Base-by-base conservation (phyloP, 1,139 yeast species). In the Trichomonascaceae sp. region DNA sequence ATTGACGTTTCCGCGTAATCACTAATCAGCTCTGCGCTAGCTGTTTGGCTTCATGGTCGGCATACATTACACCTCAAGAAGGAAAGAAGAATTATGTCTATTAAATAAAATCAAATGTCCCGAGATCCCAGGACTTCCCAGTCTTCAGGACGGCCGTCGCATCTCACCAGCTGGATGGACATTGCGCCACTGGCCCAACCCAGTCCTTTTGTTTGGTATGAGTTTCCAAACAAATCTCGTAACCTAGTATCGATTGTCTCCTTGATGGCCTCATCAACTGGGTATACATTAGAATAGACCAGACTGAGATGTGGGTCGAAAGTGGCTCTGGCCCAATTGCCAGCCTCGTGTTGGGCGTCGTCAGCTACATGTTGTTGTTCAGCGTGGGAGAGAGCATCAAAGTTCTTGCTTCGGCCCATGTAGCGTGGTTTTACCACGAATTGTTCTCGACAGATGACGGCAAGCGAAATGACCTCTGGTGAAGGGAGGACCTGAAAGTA, bases 261-360 rank as follows among this genome's bases (percentile, higher is more conserved):
- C 59, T 75, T 66, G 37, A 74, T 59, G 0, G 92, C 87, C 50
- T 69, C 78, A 43, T 77, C 79, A 11, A 80, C 68, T 4, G 84
- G 85, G 45, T 73, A 65, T 16, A 71, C 54, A 40, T 72, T 71
- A 13, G 85, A 74, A 54, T 81, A 81, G 4, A 74, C 76, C 38
- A 81, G 56, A 8, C 87, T 76, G 25, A 81, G 59, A 52, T 81
- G 93, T 1, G 93, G 93, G 34, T 70, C 73, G 50, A 64, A 80
- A 36, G 73, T 79, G 8, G 58, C 51, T 5, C 47, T 45, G 6
- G 71, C 68, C 92, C 92, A 80, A 6, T 54, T 59, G 17, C 51
- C 54, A 0, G 69, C 68, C 30, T 44, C 46, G 6, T 33, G 34
- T 4, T 54, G 47, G 11, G 56, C 55, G 28, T 45, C 38, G n/a